These are phyloP conservation scores for Skeletonema potamos DNA, from an alignment of 108 stramenopile genomes.

Conservation along the genomic window DNA sequence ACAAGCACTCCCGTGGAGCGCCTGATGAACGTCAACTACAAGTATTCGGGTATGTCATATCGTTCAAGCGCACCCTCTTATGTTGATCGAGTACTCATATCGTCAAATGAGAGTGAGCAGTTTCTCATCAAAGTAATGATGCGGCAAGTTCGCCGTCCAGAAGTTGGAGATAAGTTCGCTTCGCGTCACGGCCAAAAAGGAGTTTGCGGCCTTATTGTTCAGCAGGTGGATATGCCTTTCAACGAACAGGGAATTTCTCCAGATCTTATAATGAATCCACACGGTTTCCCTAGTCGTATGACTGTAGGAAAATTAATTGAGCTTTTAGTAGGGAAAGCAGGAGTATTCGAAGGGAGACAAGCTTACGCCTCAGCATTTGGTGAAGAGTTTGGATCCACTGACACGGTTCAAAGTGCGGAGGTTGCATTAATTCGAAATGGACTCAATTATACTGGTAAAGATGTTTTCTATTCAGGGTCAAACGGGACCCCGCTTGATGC, in stretches of 20 bases:
- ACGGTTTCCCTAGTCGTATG: conserved; percentile 99
- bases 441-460: conserved; percentile 97
- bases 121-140: conserved; percentile 95
- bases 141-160: conserved; percentile 91
- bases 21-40: conserved; percentile 65
- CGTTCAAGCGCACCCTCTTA: conserved; percentile 83
- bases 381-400: conserved; percentile 94
- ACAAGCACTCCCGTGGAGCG: conserved; percentile 53
- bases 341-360: conserved; percentile 90
- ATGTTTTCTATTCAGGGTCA: conserved; percentile 92
- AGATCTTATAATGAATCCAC: conserved; percentile 99
- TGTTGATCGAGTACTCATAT: conserved; percentile 97
- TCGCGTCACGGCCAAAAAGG: conserved; percentile 99
- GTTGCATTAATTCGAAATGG: conserved; percentile 93
- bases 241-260: conserved; percentile 94
- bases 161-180: conserved; percentile 99
- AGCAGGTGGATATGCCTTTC: conserved; percentile 98
- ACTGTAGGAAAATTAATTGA: conserved; percentile 99
- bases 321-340: conserved; percentile 95
- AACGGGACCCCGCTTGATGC: conserved; percentile 92
- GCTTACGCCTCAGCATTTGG: conserved; percentile 98
- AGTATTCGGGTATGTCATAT: conserved; percentile 83
- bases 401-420: conserved; percentile 81
- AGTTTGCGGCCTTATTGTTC: conserved; percentile 95
- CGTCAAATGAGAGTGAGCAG: conserved; percentile 94